Conservation (phyloP, 345 rosid genomes). For the Cardamine resedifolia region DNA sequence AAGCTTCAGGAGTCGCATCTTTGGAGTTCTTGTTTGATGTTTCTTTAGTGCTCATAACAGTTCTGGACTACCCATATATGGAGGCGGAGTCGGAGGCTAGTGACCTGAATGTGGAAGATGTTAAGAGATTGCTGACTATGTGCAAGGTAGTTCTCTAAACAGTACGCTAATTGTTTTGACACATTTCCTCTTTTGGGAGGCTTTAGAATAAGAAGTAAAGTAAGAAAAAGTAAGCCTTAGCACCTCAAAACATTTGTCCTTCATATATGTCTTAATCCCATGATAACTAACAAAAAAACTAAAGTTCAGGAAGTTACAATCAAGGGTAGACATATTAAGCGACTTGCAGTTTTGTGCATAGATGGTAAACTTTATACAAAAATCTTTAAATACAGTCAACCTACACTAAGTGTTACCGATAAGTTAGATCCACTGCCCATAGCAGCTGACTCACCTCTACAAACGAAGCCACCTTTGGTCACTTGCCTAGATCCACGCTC, state of each 20-base stretch:
- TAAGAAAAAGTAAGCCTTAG: neutral
- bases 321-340: conserved; percentile 1
- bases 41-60: neutral
- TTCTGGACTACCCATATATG: conserved; percentile 43
- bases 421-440: conserved; percentile 32
- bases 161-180: conserved; percentile 9
- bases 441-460: conserved; percentile 45
- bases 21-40: neutral
- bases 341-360: conserved; percentile 20
- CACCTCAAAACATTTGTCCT: neutral
- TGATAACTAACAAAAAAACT: conserved; percentile 2
- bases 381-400: conserved; percentile 31
- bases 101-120: conserved; percentile 45
- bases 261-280: conserved; percentile 1
- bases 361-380: conserved; percentile 11
- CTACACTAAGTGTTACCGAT: conserved; percentile 37
- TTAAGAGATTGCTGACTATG: conserved; percentile 46
- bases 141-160: conserved; percentile 53
- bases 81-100: conserved; percentile 44
- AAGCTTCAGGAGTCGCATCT: neutral
- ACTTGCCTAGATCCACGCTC: conserved; percentile 30
- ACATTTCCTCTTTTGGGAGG: neutral
- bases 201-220: neutral
- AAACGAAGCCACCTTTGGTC: conserved; percentile 33
- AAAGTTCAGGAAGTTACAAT: neutral